Conservation (phyloP, 306 rosid genomes). For the Morella rubra region DNA sequence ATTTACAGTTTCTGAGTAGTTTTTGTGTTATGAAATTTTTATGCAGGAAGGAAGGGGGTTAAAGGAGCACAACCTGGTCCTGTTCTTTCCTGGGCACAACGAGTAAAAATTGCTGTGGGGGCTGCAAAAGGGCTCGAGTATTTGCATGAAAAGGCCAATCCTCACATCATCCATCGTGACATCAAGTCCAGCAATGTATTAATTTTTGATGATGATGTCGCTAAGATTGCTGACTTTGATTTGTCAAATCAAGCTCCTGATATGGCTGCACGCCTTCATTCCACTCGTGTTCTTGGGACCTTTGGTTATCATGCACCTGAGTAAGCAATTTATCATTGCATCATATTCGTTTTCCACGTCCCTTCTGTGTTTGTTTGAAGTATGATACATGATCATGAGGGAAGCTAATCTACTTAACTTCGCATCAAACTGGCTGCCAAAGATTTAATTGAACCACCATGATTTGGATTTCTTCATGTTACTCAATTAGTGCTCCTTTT, state of each 20-base stretch:
- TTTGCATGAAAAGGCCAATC: conserved; percentile 79
- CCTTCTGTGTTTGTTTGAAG: background rate
- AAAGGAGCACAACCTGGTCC: conserved; percentile 97
- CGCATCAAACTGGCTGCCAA: background rate
- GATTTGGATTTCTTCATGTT: background rate
- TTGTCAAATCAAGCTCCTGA: conserved; percentile 96
- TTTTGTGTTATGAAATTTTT: conserved; percentile 11
- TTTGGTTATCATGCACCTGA: conserved; percentile 97
- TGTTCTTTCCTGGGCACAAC: conserved; percentile 80
- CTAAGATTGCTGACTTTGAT: conserved; percentile 92
- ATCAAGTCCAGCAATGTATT: conserved; percentile 89
- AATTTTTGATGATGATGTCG: conserved; percentile 80
- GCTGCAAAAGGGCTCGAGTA: conserved; percentile 92
- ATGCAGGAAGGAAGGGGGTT: conserved; percentile 87
- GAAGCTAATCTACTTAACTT: background rate
- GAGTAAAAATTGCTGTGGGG: conserved; percentile 93
- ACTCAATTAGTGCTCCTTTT: conserved; percentile 10
- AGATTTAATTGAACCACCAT: background rate
- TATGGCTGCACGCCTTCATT: conserved; percentile 94
- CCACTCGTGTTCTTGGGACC: conserved; percentile 93
- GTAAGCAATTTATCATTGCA: conserved; percentile 49
- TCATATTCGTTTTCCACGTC: conserved; percentile 3
- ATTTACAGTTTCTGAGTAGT: background rate
- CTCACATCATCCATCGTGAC: conserved; percentile 82
- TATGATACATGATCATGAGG: background rate